A percentile compares a stretch with the other conserved stretches of the same genome.
Evolutionary conservation across 352 stramenopile species (phyloP).

Genomic region (Phytophthora sp.): DNA sequence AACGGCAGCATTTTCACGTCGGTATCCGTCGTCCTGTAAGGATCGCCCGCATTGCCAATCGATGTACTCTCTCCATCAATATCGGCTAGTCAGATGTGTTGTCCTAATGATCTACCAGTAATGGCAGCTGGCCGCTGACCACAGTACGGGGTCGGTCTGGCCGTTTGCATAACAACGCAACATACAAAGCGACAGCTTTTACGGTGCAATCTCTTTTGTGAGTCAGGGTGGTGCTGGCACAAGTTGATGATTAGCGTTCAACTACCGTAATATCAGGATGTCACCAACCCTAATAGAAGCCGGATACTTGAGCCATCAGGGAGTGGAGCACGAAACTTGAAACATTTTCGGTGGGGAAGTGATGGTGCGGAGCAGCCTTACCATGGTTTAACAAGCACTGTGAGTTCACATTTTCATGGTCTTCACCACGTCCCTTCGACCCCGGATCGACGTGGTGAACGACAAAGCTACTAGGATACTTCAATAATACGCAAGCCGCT

Average conservation of each 20-base stretch:
- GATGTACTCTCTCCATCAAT: neutral
- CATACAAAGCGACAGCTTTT: too few species aligned
- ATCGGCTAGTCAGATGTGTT: neutral
- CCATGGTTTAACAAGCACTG: neutral
- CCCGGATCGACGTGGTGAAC: conserved; percentile 6
- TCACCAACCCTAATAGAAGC: neutral
- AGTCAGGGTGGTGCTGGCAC: too few species aligned
- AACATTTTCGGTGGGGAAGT: neutral
- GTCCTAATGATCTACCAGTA: too few species aligned
- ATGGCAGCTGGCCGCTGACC: too few species aligned
- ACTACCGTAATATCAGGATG: too few species aligned
- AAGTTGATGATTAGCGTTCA: too few species aligned
- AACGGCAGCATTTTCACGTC: conserved; percentile 31
- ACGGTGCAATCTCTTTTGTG: too few species aligned
- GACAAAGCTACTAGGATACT: conserved; percentile 29
- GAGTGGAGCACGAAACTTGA: conserved; percentile 5
- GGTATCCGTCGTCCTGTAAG: conserved; percentile 2
- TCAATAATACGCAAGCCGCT: conserved; percentile 31
- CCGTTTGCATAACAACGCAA: too few species aligned
- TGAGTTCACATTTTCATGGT: neutral
- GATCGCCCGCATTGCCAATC: conserved; percentile 21
- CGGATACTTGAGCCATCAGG: conserved; percentile 12
- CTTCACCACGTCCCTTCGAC: conserved; percentile 1
- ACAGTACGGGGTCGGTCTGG: too few species aligned
- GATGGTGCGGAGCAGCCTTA: too few species aligned